phyloP scores from a whole-genome alignment of 768 basidiomycete species.

The Phylloporus sp. region DNA sequence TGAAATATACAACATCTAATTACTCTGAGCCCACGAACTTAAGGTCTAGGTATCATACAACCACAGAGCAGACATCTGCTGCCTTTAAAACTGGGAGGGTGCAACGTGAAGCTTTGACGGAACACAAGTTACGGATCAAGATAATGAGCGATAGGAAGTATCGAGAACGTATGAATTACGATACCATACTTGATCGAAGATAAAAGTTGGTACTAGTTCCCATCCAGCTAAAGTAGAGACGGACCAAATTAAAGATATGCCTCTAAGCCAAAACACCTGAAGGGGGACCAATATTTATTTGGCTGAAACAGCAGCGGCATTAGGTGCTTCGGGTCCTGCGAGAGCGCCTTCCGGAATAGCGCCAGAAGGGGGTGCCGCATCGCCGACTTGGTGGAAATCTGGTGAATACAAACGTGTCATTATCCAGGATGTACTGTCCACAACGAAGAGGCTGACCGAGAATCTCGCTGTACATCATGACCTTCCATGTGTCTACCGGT shows the following conservation, averaged over 20 bases:
- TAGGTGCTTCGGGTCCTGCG: conserved; percentile 52
- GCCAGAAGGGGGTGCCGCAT: conserved; percentile 38
- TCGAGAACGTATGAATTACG: conserved; percentile 7
- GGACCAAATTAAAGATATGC: conserved; percentile 14
- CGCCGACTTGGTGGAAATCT: conserved; percentile 84
- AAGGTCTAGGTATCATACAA: conserved; percentile 13
- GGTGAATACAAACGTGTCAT: not conserved
- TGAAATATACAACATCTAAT: conserved; percentile 8
- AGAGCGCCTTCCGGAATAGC: conserved; percentile 59
- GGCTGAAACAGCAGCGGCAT: conserved; percentile 8
- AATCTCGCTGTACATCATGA: conserved; percentile 99
- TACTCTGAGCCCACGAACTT: conserved; percentile 9
- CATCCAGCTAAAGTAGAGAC: not conserved
- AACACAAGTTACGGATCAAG: conserved; percentile 10
- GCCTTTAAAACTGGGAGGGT: conserved; percentile 8
- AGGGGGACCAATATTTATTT: conserved; percentile 7
- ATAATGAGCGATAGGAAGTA: not conserved
- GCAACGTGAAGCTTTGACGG: conserved; percentile 9
- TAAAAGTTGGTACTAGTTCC: conserved; percentile 1
- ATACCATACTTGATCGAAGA: conserved; percentile 16
- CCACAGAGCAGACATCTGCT: conserved; percentile 8
- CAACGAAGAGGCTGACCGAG: conserved; percentile 56
- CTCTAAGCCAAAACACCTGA: conserved; percentile 1
- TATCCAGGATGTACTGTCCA: not conserved
- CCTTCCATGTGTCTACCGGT: conserved; percentile 99